Conservation (phyloP, 2,329 filamentous ascomycete species). For the Talaromyces islandicus region DNA sequence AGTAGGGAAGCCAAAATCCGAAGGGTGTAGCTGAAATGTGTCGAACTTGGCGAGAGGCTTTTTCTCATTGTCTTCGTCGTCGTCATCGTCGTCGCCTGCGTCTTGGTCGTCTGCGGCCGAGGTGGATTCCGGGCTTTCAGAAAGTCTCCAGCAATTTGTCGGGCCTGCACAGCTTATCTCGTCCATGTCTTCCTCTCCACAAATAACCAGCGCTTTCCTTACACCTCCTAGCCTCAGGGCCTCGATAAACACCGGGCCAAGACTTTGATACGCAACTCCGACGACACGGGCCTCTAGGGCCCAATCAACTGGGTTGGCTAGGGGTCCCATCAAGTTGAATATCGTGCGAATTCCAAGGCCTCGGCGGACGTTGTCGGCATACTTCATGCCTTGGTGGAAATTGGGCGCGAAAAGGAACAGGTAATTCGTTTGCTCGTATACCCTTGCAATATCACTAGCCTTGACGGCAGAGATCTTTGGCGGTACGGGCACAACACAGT, state of each 20-base stretch:
- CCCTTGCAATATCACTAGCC: constrained; percentile 61
- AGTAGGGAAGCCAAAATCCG: constrained; percentile 76
- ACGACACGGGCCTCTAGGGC: constrained; percentile 83
- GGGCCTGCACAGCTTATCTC: constrained; percentile 87
- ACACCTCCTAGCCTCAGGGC: constrained; percentile 70
- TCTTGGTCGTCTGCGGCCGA: constrained; percentile 11
- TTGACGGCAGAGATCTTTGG: constrained; percentile 70
- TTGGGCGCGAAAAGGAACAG: constrained; percentile 92
- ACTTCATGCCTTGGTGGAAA: constrained; percentile 92
- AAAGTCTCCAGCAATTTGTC: constrained; percentile 83
- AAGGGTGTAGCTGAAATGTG: constrained; percentile 70
- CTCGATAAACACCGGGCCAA: constrained; percentile 84
- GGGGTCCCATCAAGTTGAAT: constrained; percentile 91
- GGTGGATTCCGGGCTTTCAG: constrained; percentile 42
- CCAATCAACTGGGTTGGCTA: constrained; percentile 84
- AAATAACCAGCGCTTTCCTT: constrained; percentile 82
- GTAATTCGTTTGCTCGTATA: constrained; percentile 82
- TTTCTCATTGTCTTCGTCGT: constrained; percentile 32
- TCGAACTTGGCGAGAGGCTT: constrained; percentile 55
- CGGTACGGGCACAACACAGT: constrained; percentile 63
- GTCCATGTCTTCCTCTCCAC: constrained; percentile 89
- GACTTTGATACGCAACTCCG: constrained; percentile 81
- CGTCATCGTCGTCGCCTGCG: constrained; percentile 40
- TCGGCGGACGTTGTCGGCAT: constrained; percentile 77
- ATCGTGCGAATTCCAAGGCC: constrained; percentile 92